Conservation (phyloP, 257 asterid genomes). For the Fraxinus anomala region DNA sequence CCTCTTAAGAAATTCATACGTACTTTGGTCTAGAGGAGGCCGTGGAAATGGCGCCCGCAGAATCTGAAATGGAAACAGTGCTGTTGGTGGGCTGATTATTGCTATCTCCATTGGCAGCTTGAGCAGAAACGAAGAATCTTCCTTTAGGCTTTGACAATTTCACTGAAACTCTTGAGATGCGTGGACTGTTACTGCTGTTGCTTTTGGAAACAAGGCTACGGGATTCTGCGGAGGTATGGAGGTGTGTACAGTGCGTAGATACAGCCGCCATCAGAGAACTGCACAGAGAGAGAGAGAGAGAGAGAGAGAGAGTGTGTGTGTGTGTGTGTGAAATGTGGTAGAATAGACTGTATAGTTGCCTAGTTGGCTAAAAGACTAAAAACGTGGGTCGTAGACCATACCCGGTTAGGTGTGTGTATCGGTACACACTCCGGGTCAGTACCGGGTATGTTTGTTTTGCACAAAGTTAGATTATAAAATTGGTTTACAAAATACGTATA, state of each 20-base stretch:
- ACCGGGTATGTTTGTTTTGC: too few species aligned
- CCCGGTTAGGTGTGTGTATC: too few species aligned
- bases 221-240: constrained; percentile 24
- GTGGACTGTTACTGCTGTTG: background rate
- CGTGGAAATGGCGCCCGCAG: constrained; percentile 26
- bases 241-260: constrained; percentile 31
- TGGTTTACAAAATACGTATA: too few species aligned
- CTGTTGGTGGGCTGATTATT: constrained; percentile 32
- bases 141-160: constrained; percentile 27
- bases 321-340: too few species aligned
- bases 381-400: too few species aligned
- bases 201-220: constrained; percentile 21
- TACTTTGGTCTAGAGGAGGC: constrained; percentile 42
- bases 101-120: constrained; percentile 37
- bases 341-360: too few species aligned
- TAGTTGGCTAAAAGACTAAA: too few species aligned
- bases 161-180: constrained; percentile 12
- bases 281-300: background rate
- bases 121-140: constrained; percentile 47
- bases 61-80: constrained; percentile 38
- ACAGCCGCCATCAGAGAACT: constrained; percentile 50
- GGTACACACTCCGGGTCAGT: too few species aligned
- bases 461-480: too few species aligned
- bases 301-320: too few species aligned
- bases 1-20: background rate